Conservation (phyloP, 1,139 yeast genomes). For the Sugiyamaella castrensis region DNA sequence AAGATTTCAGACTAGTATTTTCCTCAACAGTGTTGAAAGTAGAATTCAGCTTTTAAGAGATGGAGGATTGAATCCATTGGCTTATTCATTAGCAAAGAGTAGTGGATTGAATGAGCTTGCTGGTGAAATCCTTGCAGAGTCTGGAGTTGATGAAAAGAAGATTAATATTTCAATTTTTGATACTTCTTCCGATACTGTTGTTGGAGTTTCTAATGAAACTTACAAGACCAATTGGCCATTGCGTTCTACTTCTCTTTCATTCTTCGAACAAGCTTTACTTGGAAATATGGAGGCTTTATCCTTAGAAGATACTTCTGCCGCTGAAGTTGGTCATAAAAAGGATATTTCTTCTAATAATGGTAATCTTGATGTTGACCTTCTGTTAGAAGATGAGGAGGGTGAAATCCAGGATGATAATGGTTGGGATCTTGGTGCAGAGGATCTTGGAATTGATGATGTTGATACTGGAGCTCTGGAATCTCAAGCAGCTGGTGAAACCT, state of each 20-base stretch:
- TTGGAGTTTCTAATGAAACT: conserved; percentile 47
- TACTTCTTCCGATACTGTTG: conserved; percentile 41
- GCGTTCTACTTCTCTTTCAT: conserved; percentile 65
- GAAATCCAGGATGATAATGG: conserved; percentile 39
- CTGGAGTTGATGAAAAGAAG: conserved; percentile 56
- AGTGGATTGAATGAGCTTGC: conserved; percentile 80
- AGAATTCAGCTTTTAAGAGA: conserved; percentile 73
- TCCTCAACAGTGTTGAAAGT: conserved; percentile 69
- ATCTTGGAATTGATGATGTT: conserved; percentile 61
- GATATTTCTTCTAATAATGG: conserved; percentile 20
- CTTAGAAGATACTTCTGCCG: conserved; percentile 39
- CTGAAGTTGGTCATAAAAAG: conserved; percentile 15
- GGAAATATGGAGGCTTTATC: conserved; percentile 71
- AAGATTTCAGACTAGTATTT: conserved; percentile 78
- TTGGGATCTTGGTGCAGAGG: conserved; percentile 46
- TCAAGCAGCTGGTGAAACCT: conserved; percentile 37
- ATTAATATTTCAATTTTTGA: conserved; percentile 51
- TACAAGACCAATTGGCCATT: conserved; percentile 75
- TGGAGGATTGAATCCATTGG: conserved; percentile 82
- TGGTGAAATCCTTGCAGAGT: conserved; percentile 62
- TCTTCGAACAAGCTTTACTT: conserved; percentile 77
- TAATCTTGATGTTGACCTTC: conserved; percentile 25
- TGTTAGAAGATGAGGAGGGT: conserved; percentile 29
- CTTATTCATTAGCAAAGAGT: conserved; percentile 88
- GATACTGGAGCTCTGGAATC: conserved; percentile 48